A percentile compares a stretch with the other conserved stretches of the same genome.
These are phyloP conservation scores for Pseudoperonospora humuli DNA, from an alignment of 352 stramenopile genomes.

Conservation along the genomic window DNA sequence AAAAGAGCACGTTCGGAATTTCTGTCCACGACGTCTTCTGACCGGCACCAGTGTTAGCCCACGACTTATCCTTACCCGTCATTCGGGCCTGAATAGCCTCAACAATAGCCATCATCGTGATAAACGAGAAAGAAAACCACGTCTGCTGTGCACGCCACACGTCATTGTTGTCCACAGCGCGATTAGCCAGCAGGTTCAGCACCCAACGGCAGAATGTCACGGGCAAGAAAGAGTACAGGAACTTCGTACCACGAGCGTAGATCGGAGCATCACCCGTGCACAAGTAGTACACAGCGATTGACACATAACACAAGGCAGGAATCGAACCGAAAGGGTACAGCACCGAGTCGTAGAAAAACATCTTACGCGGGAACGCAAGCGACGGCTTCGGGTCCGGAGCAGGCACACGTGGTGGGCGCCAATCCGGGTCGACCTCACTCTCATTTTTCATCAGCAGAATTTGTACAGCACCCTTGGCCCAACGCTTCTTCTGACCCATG, in stretches of 20 bases:
- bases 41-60: conserved; percentile 85
- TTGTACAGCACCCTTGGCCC: conserved; percentile 83
- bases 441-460: conserved; percentile 88
- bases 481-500: conserved; percentile 84
- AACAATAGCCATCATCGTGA: conserved; percentile 79
- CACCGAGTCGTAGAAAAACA: conserved; percentile 88
- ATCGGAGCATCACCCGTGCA: conserved; percentile 79
- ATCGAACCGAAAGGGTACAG: conserved; percentile 86
- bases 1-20: conserved; percentile 85
- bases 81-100: conserved; percentile 71
- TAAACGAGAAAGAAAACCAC: conserved; percentile 88
- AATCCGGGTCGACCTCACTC: conserved; percentile 83
- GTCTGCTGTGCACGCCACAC: conserved; percentile 86
- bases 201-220: conserved; percentile 73
- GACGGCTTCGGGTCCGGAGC: conserved; percentile 76
- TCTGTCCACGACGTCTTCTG: conserved; percentile 85
- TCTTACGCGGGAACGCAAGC: conserved; percentile 76
- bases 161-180: conserved; percentile 84
- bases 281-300: conserved; percentile 82
- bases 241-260: conserved; percentile 70
- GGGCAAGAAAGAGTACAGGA: conserved; percentile 85
- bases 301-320: conserved; percentile 77
- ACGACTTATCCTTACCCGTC: conserved; percentile 81
- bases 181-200: conserved; percentile 79
- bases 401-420: conserved; percentile 72